A percentile compares a stretch with the other conserved stretches of the same genome.
phyloP scores from a whole-genome alignment of 176 grass and related monocot species.

The Rhipidocladum racemiflorum region DNA sequence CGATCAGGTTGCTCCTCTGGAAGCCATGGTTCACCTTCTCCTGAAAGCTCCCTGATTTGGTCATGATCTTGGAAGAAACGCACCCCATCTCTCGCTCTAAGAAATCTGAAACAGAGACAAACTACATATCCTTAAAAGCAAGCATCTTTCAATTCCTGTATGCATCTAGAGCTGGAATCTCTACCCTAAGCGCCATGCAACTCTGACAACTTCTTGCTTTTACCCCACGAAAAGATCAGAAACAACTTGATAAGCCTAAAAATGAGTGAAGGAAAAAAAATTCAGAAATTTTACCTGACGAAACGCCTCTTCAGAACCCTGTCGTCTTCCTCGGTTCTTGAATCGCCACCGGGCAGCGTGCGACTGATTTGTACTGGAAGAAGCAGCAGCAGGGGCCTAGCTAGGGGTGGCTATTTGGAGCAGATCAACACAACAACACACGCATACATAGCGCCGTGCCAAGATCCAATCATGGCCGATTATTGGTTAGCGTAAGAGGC shows the following conservation, averaged over 20 bases:
- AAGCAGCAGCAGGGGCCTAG: background rate
- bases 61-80: constrained; percentile 60
- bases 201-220: background rate
- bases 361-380: background rate
- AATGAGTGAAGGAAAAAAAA: background rate
- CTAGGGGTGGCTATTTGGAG: background rate
- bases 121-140: background rate
- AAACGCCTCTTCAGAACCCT: background rate
- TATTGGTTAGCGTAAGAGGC: constrained; percentile 36
- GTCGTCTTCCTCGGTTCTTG: background rate
- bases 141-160: too few species aligned
- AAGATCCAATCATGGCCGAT: constrained; percentile 43
- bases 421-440: constrained; percentile 4
- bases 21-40: constrained; percentile 51
- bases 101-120: background rate
- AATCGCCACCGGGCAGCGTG: background rate
- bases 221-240: background rate
- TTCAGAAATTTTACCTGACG: constrained; percentile 22
- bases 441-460: constrained; percentile 11
- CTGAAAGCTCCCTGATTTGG: constrained; percentile 65
- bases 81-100: constrained; percentile 60
- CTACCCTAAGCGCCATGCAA: background rate
- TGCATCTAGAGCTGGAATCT: background rate
- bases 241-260: background rate
- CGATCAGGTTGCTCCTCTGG: constrained; percentile 54